Conservation (phyloP, 805 yeast species). For the Geotrichum ghanense region DNA sequence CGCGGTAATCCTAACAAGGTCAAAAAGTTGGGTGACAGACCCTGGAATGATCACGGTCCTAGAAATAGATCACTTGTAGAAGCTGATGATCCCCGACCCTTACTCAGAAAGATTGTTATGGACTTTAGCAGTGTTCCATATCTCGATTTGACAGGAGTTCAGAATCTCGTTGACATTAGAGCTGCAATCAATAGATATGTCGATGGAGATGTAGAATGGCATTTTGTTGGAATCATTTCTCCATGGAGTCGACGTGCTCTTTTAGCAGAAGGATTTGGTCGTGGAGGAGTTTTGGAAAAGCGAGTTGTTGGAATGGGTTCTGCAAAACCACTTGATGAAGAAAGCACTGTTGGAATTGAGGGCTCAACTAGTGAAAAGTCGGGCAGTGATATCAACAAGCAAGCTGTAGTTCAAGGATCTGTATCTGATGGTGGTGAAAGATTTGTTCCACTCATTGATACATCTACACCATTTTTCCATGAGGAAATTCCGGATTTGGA, state of each 20-base stretch:
- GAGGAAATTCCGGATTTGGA: constrained; percentile 51
- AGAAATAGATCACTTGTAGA: constrained; percentile 20
- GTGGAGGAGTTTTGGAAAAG: constrained; percentile 15
- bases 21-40: constrained; percentile 44
- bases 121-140: constrained; percentile 72
- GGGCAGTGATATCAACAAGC: constrained; percentile 3
- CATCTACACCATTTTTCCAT: constrained; percentile 68
- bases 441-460: constrained; percentile 45
- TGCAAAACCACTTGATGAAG: not conserved
- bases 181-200: constrained; percentile 63
- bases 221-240: constrained; percentile 71
- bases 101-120: constrained; percentile 58
- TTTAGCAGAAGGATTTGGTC: constrained; percentile 67
- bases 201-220: constrained; percentile 65
- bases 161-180: constrained; percentile 63
- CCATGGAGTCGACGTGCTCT: constrained; percentile 82
- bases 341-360: not conserved
- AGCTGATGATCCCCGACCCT: constrained; percentile 45
- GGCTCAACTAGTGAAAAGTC: constrained; percentile 12
- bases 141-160: constrained; percentile 71
- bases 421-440: constrained; percentile 27
- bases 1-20: constrained; percentile 30
- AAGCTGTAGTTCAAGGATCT: constrained; percentile 6
- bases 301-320: constrained; percentile 5
- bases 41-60: constrained; percentile 89